Conservation (phyloP, 1,284 basidiomycete genomes). For the Pseudozyma pruni region DNA sequence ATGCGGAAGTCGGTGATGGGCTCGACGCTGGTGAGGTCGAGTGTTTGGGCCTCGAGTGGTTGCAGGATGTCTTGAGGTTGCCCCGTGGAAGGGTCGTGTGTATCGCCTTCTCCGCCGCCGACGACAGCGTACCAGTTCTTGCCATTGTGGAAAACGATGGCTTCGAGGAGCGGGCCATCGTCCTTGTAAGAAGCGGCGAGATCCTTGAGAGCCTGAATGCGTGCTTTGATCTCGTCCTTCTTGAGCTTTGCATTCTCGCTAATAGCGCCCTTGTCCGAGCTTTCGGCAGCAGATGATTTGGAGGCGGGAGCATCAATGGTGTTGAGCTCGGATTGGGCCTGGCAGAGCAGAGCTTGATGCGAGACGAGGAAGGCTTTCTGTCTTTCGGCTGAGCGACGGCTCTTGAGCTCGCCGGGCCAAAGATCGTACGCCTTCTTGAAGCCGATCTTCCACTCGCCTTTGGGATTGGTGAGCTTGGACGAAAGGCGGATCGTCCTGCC, state of each 20-base stretch:
- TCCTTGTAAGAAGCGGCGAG: slow-evolving; percentile 61
- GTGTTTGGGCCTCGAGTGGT: slow-evolving; percentile 31
- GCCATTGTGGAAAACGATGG: slow-evolving; percentile 67
- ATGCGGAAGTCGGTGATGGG: slow-evolving; percentile 66
- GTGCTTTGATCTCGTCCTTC: slow-evolving; percentile 63
- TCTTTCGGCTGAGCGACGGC: slow-evolving; percentile 61
- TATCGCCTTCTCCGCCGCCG: slow-evolving; percentile 67
- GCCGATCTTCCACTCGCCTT: slow-evolving; percentile 65
- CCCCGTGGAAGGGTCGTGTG: slow-evolving; percentile 52
- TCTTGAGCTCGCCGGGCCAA: slow-evolving; percentile 66
- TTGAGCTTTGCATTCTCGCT: slow-evolving; percentile 34
- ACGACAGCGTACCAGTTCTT: slow-evolving; percentile 66
- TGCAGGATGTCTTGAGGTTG: slow-evolving; percentile 46
- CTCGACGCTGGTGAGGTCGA: slow-evolving; percentile 58
- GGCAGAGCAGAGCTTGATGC: slow-evolving; percentile 56
- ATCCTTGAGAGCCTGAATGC: slow-evolving; percentile 63
- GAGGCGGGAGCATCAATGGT: slow-evolving; percentile 26
- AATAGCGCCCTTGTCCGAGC: slow-evolving; percentile 9
- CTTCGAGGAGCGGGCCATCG: slow-evolving; percentile 66
- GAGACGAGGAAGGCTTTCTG: slow-evolving; percentile 63
- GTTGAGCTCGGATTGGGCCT: slow-evolving; percentile 57
- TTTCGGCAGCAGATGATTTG: slow-evolving; percentile 6
- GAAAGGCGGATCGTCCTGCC: slow-evolving; percentile 60
- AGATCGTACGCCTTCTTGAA: slow-evolving; percentile 67
- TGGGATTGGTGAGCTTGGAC: slow-evolving; percentile 59